Percentiles rank a stretch among this genome's conserved stretches.
These are phyloP conservation scores for Colletotrichum agaves DNA, from an alignment of 2,329 filamentous ascomycete genomes.

Conservation along the genomic window DNA sequence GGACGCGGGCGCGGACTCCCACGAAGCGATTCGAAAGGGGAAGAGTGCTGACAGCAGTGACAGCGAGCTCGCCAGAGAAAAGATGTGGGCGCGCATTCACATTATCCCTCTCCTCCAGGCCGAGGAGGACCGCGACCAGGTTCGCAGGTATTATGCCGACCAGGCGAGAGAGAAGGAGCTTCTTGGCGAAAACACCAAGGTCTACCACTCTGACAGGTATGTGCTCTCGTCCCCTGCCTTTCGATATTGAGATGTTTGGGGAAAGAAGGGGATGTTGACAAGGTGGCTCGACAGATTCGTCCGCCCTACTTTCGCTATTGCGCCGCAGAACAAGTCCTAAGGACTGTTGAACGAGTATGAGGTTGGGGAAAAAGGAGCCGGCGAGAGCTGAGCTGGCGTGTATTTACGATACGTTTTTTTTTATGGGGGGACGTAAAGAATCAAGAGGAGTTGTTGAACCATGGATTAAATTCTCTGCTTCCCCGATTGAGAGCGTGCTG, in stretches of 20 bases:
- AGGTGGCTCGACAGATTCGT: slow-evolving; percentile 70
- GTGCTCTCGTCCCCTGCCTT: slow-evolving; percentile 44
- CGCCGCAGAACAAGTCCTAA: slow-evolving; percentile 71
- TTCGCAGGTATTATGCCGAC: slow-evolving; percentile 86
- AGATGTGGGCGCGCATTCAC: slow-evolving; percentile 98
- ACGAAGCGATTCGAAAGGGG: no score
- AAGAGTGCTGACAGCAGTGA: neutral
- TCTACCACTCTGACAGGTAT: slow-evolving; percentile 91
- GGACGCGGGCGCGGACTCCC: no score
- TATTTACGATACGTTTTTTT: slow-evolving; percentile 24
- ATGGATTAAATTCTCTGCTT: no score
- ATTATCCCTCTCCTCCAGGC: slow-evolving; percentile 94
- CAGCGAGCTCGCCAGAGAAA: slow-evolving; percentile 94
- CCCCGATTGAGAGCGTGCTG: no score
- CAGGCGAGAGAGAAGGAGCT: slow-evolving; percentile 91
- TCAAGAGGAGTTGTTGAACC: slow-evolving; percentile 12
- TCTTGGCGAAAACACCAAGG: slow-evolving; percentile 82
- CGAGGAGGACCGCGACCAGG: slow-evolving; percentile 95
- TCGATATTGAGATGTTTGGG: fast-evolving
- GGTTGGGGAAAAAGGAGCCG: neutral
- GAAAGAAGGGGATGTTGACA: neutral
- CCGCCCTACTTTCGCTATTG: slow-evolving; percentile 80
- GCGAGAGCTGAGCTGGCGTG: slow-evolving; percentile 17
- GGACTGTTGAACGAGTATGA: neutral
- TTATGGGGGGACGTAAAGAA: slow-evolving; percentile 11